Evolutionary conservation across 2,329 filamentous ascomycete species (phyloP).

Genomic region (Neurospora sp.): DNA sequence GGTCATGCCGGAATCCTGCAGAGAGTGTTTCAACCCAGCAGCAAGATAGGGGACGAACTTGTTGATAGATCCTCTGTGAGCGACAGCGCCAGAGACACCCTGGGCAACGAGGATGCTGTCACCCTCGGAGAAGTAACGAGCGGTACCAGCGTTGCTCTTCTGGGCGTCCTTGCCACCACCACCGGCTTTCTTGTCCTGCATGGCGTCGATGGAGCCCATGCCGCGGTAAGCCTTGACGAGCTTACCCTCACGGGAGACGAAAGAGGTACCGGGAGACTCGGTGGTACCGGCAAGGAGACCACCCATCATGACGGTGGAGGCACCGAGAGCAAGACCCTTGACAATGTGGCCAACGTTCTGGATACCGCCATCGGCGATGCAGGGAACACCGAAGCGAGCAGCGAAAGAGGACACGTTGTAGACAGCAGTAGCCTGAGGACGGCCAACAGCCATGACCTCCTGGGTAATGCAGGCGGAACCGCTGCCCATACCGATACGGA

Average conservation of each 20-base stretch:
- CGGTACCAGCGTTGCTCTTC: constrained; percentile 87
- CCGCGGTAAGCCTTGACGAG: constrained; percentile 98
- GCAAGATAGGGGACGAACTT: constrained; percentile 96
- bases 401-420: constrained; percentile 85
- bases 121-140: constrained; percentile 96
- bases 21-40: constrained; percentile 90
- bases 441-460: constrained; percentile 98
- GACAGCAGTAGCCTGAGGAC: constrained; percentile 89
- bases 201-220: constrained; percentile 97
- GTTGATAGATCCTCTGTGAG: constrained; percentile 72
- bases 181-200: constrained; percentile 98
- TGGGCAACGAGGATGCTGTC: constrained; percentile 92
- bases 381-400: constrained; percentile 87
- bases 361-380: constrained; percentile 94
- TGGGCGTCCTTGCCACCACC: constrained; percentile 60
- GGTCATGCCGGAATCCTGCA: constrained; percentile 87
- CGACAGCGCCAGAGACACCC: constrained; percentile 81
- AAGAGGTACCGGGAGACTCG: constrained; percentile 93
- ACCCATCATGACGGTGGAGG: constrained; percentile 98
- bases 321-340: constrained; percentile 91
- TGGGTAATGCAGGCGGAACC: constrained; percentile 98
- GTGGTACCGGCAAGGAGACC: constrained; percentile 94
- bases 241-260: constrained; percentile 92
- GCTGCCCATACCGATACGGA: constrained; percentile 98
- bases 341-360: constrained; percentile 99